Base-by-base conservation (phyloP, 768 basidiomycete genomes). In the Crepidotus variabilis region DNA sequence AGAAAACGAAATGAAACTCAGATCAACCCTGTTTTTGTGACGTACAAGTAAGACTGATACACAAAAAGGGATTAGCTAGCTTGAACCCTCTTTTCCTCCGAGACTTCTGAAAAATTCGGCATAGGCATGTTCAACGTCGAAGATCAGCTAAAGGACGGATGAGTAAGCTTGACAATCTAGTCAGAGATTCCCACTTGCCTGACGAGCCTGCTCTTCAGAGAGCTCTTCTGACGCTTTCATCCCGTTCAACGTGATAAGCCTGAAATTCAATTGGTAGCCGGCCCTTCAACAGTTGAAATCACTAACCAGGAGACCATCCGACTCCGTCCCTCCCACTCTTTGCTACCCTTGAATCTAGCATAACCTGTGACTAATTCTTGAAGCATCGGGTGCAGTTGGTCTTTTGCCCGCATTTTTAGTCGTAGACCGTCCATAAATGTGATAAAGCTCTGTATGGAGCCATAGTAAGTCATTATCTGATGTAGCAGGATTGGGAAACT, bases 351-450 rank as follows among this genome's bases (percentile, higher is more conserved):
- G 74, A 99, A 98, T 49, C 92, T 80, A 5, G 94, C 91, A 67
- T 94, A 98, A 6, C 92, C 88, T 1, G 90, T 91, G 61, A 98
- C 93, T n/a, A 99, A 84, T 62, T 96, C 97, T 61, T 96, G 93
- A 46, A 98, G 69, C 58, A 97, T 85, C 0, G 95, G 94, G 69
- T 98, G 95, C 2, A 99, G 78, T 64, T 97, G 94, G 65, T 98
- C 97, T 69, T 98, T 99, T 2, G 97, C 96, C n/a, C 94, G 84
- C 63, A 98, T 75, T 9, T 89, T 86, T 50, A 98, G 78, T 66
- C 94, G 95, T 23, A 98, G 78, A 0, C 94, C 96, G 63, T 99
- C 97, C 92, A 98, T 97, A 61, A 98, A 95, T 0, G 96, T 98
- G 61, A 99, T 98, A 60, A 98, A 99, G 69, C 87, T 90, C 94